phyloP scores from a whole-genome alignment of 1,139 yeast species.

The Candida glucosophila region DNA sequence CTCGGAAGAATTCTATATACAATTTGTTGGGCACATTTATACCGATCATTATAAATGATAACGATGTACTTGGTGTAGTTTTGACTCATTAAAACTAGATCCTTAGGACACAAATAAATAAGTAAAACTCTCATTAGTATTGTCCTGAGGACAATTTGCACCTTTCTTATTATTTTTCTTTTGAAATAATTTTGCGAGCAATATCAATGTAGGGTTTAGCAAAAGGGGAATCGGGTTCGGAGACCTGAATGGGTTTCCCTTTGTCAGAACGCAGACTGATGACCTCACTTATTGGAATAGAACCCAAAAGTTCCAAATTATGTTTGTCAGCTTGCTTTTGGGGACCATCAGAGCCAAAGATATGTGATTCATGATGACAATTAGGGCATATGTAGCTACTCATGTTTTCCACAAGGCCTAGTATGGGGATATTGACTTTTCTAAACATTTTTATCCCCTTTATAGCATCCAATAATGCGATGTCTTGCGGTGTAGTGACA shows the following conservation, averaged over 20 bases:
- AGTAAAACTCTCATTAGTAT: too few species aligned
- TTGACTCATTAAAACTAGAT: too few species aligned
- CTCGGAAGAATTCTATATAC: too few species aligned
- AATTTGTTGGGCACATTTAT: too few species aligned
- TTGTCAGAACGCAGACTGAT: slow-evolving; percentile 55
- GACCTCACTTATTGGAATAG: slow-evolving; percentile 58
- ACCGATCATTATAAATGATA: too few species aligned
- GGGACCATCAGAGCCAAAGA: slow-evolving; percentile 69
- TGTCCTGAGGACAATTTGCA: too few species aligned
- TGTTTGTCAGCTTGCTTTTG: slow-evolving; percentile 45
- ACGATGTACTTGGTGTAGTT: too few species aligned
- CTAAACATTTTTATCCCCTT: slow-evolving; percentile 76
- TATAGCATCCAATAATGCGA: slow-evolving; percentile 73
- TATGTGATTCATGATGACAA: slow-evolving; percentile 64
- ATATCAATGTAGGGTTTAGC: slow-evolving; percentile 34
- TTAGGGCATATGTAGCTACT: slow-evolving; percentile 69
- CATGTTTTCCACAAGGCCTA: slow-evolving; percentile 83
- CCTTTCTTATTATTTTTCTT: too few species aligned
- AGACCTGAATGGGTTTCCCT: slow-evolving; percentile 57
- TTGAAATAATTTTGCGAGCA: too few species aligned
- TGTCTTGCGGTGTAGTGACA: slow-evolving; percentile 83
- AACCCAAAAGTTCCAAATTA: slow-evolving; percentile 48
- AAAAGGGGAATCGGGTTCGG: slow-evolving; percentile 28
- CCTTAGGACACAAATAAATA: too few species aligned
- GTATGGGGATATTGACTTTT: slow-evolving; percentile 63